phyloP scores from a whole-genome alignment of 75 land plant species.

The Azolla pinnata region DNA sequence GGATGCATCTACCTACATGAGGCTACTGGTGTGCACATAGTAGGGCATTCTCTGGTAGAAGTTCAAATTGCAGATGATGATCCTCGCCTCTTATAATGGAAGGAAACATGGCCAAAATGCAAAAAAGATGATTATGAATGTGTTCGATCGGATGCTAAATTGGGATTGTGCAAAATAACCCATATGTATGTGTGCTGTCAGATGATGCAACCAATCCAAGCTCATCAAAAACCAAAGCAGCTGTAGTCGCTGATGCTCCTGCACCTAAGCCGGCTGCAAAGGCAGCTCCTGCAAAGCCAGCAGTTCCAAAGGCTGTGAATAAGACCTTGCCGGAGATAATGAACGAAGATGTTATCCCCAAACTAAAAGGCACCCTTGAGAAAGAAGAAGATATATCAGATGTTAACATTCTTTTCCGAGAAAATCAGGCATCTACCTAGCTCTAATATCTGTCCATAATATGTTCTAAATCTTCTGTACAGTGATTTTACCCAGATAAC shows the following conservation, averaged over 20 bases:
- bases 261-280: slow-evolving; percentile 35
- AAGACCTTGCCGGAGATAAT: slow-evolving; percentile 63
- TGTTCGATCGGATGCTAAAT: no score
- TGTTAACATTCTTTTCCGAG: slow-evolving; percentile 47
- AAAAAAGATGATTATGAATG: no score
- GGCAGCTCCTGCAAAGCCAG: slow-evolving; percentile 38
- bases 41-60: no score
- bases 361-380: slow-evolving; percentile 44
- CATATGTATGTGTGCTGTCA: not conserved
- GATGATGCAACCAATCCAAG: not conserved
- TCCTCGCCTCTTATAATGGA: no score
- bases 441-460: not conserved
- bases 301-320: slow-evolving; percentile 7
- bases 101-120: no score
- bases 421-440: slow-evolving; percentile 66
- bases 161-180: no score
- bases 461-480: not conserved
- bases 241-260: slow-evolving; percentile 6
- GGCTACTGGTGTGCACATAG: no score
- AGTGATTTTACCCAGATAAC: not conserved
- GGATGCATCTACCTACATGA: no score
- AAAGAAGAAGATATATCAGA: slow-evolving; percentile 53
- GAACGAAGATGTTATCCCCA: slow-evolving; percentile 73
- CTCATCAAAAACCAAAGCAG: not conserved
- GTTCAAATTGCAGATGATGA: no score